Conservation (phyloP, 305 asterid genomes). For the Stenogyne calaminthoides region DNA sequence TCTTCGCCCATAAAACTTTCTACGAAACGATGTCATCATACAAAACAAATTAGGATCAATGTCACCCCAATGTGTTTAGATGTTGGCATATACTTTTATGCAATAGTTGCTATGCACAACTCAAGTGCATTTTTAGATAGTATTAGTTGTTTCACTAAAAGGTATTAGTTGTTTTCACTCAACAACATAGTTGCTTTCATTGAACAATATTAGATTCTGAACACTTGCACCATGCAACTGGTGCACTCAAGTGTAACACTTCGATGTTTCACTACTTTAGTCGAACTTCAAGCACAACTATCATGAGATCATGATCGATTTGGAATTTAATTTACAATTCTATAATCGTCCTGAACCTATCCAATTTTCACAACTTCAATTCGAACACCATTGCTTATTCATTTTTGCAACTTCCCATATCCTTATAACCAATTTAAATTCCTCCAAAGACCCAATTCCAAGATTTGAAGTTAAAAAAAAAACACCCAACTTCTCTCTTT, state of each 20-base stretch:
- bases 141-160: too few species aligned
- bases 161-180: too few species aligned
- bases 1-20: background rate
- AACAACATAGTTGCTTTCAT: too few species aligned
- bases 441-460: background rate
- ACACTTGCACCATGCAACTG: too few species aligned
- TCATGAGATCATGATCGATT: background rate
- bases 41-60: slow-evolving; percentile 2
- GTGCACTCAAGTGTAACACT: background rate
- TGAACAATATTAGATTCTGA: too few species aligned
- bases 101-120: too few species aligned
- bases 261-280: background rate
- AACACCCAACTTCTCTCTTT: background rate
- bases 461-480: background rate
- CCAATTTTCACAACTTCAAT: background rate
- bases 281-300: slow-evolving; percentile 13
- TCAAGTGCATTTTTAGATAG: too few species aligned
- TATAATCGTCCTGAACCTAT: background rate
- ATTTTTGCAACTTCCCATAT: background rate
- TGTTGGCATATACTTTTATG: too few species aligned
- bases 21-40: background rate
- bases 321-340: background rate
- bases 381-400: too few species aligned
- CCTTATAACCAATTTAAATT: background rate
- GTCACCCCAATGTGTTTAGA: slow-evolving; percentile 6